Evolutionary conservation across 345 rosid species (phyloP).

Genomic region (Gynandropsis gynandra): DNA sequence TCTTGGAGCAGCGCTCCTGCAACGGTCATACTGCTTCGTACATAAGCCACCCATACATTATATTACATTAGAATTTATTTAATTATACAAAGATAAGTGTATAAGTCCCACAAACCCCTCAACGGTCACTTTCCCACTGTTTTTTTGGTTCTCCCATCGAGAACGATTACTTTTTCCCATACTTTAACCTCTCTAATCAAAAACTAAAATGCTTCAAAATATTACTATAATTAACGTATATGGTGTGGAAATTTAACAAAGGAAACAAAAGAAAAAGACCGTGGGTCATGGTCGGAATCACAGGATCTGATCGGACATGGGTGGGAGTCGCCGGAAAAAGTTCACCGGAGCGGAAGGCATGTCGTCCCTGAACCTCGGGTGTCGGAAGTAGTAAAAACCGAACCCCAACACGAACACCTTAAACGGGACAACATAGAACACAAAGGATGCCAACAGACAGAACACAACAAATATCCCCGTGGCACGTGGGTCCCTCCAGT

Average conservation of each 20-base stretch:
- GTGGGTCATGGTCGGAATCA: too few species aligned
- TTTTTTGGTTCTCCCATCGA: too few species aligned
- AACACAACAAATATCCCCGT: conserved; percentile 67
- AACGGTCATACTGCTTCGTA: too few species aligned
- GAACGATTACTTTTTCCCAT: neutral
- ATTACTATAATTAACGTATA: too few species aligned
- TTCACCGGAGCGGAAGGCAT: conserved; percentile 68
- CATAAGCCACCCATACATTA: too few species aligned
- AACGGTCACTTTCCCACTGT: neutral
- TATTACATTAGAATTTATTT: too few species aligned
- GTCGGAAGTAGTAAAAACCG: conserved; percentile 81
- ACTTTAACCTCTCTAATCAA: neutral
- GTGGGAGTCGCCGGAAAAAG: conserved; percentile 72
- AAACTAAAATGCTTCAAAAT: too few species aligned
- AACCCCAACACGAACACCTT: conserved; percentile 84
- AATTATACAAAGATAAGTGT: too few species aligned
- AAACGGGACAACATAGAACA: conserved; percentile 61
- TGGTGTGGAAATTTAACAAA: too few species aligned
- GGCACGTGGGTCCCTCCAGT: conserved; percentile 83
- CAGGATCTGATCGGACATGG: conserved; percentile 30
- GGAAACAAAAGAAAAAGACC: too few species aligned
- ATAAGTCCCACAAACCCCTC: conserved; percentile 1
- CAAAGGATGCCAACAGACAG: conserved; percentile 61
- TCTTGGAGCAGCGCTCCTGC: too few species aligned
- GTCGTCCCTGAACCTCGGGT: conserved; percentile 68